Conservation (phyloP, 1,284 basidiomycete genomes). For the Paramarasmius palmivorus region DNA sequence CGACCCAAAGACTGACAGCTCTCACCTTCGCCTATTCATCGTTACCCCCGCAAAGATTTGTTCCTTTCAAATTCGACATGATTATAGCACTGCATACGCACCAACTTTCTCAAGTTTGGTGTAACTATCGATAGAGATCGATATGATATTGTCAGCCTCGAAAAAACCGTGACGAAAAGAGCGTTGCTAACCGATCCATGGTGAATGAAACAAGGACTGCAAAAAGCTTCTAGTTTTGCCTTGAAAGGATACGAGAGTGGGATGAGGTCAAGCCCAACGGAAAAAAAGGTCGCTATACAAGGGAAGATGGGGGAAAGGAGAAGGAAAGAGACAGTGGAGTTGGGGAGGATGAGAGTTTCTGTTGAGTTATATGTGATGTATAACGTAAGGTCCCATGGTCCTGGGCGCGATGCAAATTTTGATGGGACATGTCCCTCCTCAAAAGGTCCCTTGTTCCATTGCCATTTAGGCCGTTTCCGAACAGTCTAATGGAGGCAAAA, state of each 20-base stretch:
- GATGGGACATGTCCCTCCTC: no score
- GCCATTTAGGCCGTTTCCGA: no score
- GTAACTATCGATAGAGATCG: slow-evolving; percentile 44
- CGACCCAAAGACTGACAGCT: slow-evolving; percentile 2
- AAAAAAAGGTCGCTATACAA: not conserved
- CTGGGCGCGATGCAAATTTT: no score
- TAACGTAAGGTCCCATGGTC: no score
- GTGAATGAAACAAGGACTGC: not conserved
- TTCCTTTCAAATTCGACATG: not conserved
- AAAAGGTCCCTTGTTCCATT: no score
- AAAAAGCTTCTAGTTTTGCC: slow-evolving; percentile 1
- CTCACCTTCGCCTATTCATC: slow-evolving; percentile 53
- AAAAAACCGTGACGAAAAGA: slow-evolving; percentile 12
- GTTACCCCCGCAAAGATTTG: not conserved
- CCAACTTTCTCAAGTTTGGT: slow-evolving; percentile 75
- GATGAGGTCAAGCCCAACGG: not conserved
- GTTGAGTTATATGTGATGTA: no score
- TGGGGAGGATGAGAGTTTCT: not conserved
- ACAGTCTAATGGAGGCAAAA: no score
- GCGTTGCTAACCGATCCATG: slow-evolving; percentile 43
- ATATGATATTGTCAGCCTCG: slow-evolving; percentile 20
- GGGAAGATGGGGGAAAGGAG: not conserved
- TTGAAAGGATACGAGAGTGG: not conserved
- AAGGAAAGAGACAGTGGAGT: not conserved
- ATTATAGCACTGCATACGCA: slow-evolving; percentile 41